These are phyloP conservation scores for Rosa multiflora DNA, from an alignment of 306 rosid species.

Conservation along the genomic window DNA sequence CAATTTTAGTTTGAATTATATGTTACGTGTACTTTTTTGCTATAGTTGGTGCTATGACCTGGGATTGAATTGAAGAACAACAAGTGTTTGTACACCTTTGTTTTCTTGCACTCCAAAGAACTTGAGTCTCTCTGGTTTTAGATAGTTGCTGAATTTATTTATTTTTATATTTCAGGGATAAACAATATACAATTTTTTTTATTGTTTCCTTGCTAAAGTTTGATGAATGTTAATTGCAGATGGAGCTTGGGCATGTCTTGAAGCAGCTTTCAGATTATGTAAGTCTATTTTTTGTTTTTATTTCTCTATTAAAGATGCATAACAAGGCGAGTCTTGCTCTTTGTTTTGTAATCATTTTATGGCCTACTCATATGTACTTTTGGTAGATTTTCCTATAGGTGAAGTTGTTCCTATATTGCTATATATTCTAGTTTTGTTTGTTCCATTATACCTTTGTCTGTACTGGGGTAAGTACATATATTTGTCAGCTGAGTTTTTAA, in stretches of 20 bases:
- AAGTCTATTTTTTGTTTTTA: slow-evolving; percentile 21
- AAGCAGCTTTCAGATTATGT: slow-evolving; percentile 60
- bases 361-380: background rate
- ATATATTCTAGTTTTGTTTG: background rate
- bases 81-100: background rate
- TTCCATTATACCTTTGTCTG: background rate
- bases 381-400: background rate
- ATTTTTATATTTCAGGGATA: background rate
- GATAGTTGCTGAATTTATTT: background rate
- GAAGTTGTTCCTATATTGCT: background rate
- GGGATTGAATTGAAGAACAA: background rate
- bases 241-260: slow-evolving; percentile 62
- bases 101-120: background rate
- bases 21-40: background rate
- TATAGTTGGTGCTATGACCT: background rate
- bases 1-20: background rate
- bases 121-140: background rate
- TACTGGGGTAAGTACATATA: background rate
- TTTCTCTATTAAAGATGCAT: background rate
- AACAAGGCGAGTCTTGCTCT: background rate
- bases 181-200: background rate
- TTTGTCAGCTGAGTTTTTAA: background rate
- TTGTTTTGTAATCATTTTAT: background rate
- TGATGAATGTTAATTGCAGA: slow-evolving; percentile 50
- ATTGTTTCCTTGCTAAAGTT: slow-evolving; percentile 1